These are phyloP conservation scores for Inonotus obliquus DNA, from an alignment of 1,284 basidiomycete genomes.

Conservation along the genomic window DNA sequence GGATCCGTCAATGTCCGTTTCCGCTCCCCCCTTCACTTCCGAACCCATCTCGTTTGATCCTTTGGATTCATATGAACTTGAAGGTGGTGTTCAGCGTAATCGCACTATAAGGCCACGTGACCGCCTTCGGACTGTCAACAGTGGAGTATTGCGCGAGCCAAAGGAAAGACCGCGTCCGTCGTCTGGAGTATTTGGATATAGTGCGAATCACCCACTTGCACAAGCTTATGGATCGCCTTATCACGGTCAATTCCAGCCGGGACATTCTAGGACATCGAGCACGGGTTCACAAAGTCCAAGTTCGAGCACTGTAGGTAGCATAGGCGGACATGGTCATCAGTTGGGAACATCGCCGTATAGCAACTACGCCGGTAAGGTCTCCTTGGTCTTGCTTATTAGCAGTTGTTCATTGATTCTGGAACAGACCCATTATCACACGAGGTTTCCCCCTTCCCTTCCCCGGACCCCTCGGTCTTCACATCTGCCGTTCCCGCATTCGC, in stretches of 20 bases:
- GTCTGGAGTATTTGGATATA: slow-evolving; percentile 12
- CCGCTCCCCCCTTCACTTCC: neutral
- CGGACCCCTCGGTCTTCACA: neutral
- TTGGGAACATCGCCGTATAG: slow-evolving; percentile 13
- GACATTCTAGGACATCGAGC: slow-evolving; percentile 49
- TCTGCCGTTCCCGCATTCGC: neutral
- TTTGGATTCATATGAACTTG: neutral
- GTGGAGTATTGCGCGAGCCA: neutral
- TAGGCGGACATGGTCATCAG: neutral
- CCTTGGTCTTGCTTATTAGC: neutral
- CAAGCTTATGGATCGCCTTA: neutral
- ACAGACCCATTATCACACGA: slow-evolving; percentile 2
- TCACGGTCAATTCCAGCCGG: neutral
- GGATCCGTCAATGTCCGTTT: neutral
- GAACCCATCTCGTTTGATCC: neutral
- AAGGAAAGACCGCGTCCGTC: slow-evolving; percentile 3
- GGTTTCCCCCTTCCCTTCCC: slow-evolving; percentile 5
- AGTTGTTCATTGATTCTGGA: neutral
- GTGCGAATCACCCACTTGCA: slow-evolving; percentile 9
- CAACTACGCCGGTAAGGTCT: slow-evolving; percentile 3
- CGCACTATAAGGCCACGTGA: neutral
- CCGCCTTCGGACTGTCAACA: neutral
- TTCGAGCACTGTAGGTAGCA: slow-evolving; percentile 4
- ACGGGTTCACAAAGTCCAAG: slow-evolving; percentile 55
- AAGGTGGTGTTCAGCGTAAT: neutral